A percentile compares a stretch with the other conserved stretches of the same genome.
phyloP scores from a whole-genome alignment of 208 protist genomes.

The Trypanosoma platydactyli region DNA sequence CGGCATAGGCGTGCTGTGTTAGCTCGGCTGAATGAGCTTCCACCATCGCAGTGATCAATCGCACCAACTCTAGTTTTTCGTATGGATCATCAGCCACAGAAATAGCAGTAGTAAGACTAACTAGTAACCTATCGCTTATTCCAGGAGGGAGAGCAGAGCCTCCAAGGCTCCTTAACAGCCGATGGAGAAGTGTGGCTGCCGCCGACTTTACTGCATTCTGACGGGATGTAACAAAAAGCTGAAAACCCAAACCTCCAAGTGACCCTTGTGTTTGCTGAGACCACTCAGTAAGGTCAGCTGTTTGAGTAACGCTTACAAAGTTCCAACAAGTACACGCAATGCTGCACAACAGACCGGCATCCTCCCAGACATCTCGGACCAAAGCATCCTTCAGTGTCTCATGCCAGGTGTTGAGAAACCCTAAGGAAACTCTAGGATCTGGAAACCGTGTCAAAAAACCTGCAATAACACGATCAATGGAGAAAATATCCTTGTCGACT shows the following conservation, averaged over 20 bases:
- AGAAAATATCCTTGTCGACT: slow-evolving; percentile 86
- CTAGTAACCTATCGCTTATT: slow-evolving; percentile 41
- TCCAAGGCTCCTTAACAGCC: slow-evolving; percentile 45
- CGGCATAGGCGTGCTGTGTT: slow-evolving; percentile 16
- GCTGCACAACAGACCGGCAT: slow-evolving; percentile 59
- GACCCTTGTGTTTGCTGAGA: slow-evolving; percentile 37
- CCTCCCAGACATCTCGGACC: slow-evolving; percentile 50
- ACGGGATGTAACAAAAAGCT: slow-evolving; percentile 41
- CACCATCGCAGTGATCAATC: slow-evolving; percentile 37
- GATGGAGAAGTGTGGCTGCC: slow-evolving; percentile 43
- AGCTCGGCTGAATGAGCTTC: slow-evolving; percentile 27
- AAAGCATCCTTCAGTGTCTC: slow-evolving; percentile 60
- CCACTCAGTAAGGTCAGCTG: slow-evolving; percentile 48
- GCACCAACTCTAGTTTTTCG: slow-evolving; percentile 42
- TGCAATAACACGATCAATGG: slow-evolving; percentile 67
- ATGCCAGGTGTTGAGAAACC: slow-evolving; percentile 55
- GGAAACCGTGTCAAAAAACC: slow-evolving; percentile 44
- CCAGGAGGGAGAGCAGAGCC: slow-evolving; percentile 38
- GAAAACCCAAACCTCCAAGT: slow-evolving; percentile 38
- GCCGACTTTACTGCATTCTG: slow-evolving; percentile 37
- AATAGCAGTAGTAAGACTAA: slow-evolving; percentile 29
- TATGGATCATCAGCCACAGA: slow-evolving; percentile 46
- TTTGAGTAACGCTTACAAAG: slow-evolving; percentile 54
- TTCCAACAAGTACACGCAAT: slow-evolving; percentile 51
- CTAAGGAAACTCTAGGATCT: slow-evolving; percentile 38